A percentile compares a stretch with the other conserved stretches of the same genome.
phyloP scores from a whole-genome alignment of 2,329 filamentous ascomycete species.

The Colletotrichum plurivorum region DNA sequence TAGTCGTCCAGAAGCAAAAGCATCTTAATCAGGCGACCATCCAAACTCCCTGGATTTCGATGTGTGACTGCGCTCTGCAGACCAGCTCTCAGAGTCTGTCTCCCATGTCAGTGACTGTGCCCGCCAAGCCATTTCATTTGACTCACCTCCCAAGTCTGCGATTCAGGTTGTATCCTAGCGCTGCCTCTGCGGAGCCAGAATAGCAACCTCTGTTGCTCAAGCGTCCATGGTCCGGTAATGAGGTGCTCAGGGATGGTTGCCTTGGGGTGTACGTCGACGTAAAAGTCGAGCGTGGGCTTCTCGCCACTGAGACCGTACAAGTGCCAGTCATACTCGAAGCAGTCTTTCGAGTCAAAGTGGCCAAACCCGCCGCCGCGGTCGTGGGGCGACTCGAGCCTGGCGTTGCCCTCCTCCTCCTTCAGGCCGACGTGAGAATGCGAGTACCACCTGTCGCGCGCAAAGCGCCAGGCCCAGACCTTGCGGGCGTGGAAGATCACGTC shows the following conservation, averaged over 20 bases:
- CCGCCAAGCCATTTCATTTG: neutral
- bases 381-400: constrained; percentile 38
- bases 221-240: constrained; percentile 59
- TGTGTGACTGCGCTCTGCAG: constrained; percentile 35
- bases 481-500: constrained; percentile 62
- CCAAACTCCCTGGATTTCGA: constrained; percentile 26
- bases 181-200: constrained; percentile 63
- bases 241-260: constrained; percentile 57
- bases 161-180: constrained; percentile 47
- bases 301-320: constrained; percentile 24
- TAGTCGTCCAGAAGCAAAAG: constrained; percentile 31
- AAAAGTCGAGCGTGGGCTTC: constrained; percentile 33
- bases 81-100: constrained; percentile 28
- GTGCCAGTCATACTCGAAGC: constrained; percentile 55
- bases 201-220: constrained; percentile 55
- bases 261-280: constrained; percentile 55
- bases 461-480: constrained; percentile 60
- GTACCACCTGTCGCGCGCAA: constrained; percentile 52
- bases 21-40: constrained; percentile 34
- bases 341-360: constrained; percentile 51
- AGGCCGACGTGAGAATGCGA: constrained; percentile 45
- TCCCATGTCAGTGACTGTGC: neutral
- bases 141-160: constrained; percentile 57
- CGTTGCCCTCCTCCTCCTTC: constrained; percentile 36
- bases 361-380: constrained; percentile 44